Conservation (phyloP, 2,329 filamentous ascomycete genomes). For the Talaromyces amestolkiae region DNA sequence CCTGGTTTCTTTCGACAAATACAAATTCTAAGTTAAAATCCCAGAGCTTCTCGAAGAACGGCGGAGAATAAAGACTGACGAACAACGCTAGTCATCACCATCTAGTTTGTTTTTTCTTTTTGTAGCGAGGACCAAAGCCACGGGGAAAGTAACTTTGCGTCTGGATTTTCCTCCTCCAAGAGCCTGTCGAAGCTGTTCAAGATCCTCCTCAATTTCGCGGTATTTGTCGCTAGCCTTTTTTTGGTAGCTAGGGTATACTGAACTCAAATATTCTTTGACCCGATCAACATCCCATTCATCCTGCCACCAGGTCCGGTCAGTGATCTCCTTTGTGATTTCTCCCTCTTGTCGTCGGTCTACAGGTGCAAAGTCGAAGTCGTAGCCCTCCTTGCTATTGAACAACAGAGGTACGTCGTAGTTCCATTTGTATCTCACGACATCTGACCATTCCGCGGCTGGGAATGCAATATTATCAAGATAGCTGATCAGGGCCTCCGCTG, state of each 20-base stretch:
- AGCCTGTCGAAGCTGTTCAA: not conserved
- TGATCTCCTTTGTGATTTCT: not conserved
- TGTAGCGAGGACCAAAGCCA: not conserved
- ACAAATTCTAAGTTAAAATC: too few species aligned
- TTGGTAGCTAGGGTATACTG: not conserved
- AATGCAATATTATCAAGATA: not conserved
- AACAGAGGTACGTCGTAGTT: not conserved
- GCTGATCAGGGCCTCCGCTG: not conserved
- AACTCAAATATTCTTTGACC: not conserved
- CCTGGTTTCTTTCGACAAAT: too few species aligned
- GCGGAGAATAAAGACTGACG: too few species aligned
- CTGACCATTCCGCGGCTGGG: not conserved
- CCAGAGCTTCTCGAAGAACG: too few species aligned
- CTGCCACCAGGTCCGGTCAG: not conserved
- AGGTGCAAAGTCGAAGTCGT: too few species aligned
- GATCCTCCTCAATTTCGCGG: not conserved
- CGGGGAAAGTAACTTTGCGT: not conserved
- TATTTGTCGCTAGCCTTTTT: not conserved
- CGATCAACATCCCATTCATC: not conserved
- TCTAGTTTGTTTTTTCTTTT: not conserved
- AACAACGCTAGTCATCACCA: too few species aligned
- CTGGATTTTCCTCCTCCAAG: not conserved
- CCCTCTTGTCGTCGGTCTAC: not conserved
- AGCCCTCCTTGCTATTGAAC: not conserved
- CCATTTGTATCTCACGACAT: not conserved